Evolutionary conservation across 1,284 basidiomycete species (phyloP).

Genomic region (Caloboletus inedulis): DNA sequence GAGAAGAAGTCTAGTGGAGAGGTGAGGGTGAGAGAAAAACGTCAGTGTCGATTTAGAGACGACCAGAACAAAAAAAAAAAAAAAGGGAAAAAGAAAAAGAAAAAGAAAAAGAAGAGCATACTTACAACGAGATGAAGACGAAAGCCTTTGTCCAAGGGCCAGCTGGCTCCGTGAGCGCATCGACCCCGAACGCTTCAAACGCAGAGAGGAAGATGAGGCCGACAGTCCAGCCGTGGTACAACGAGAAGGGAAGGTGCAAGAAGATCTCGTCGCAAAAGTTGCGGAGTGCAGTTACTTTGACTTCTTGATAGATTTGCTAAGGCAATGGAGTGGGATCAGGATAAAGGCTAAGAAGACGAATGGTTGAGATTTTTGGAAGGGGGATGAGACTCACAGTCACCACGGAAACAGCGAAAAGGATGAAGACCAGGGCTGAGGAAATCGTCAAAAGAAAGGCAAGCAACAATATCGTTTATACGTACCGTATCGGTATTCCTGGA

Average conservation of each 20-base stretch:
- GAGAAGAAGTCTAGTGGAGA: constrained; percentile 67
- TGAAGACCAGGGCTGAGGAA: constrained; percentile 70
- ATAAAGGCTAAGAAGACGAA: background rate
- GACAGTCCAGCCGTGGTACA: constrained; percentile 94
- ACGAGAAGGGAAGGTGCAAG: constrained; percentile 83
- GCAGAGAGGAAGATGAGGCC: constrained; percentile 84
- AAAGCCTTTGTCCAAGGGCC: constrained; percentile 88
- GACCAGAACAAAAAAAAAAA: background rate
- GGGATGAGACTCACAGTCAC: constrained; percentile 54
- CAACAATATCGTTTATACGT: background rate
- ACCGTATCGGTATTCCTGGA: constrained; percentile 71
- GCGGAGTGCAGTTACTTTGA: constrained; percentile 74
- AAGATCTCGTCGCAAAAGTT: constrained; percentile 74
- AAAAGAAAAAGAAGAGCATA: background rate
- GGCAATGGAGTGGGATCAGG: background rate
- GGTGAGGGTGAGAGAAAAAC: background rate
- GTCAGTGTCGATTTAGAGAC: background rate
- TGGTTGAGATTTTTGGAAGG: background rate
- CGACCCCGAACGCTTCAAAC: constrained; percentile 89
- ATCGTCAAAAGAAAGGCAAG: background rate
- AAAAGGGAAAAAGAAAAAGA: too few species aligned
- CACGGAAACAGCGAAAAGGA: constrained; percentile 76
- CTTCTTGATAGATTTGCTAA: constrained; percentile 88
- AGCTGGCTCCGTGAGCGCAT: constrained; percentile 65
- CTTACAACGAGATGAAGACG: constrained; percentile 80